Percentiles rank a stretch among this genome's conserved stretches.
phyloP scores from a whole-genome alignment of 106 monocot species.

The Agapanthus africanus region DNA sequence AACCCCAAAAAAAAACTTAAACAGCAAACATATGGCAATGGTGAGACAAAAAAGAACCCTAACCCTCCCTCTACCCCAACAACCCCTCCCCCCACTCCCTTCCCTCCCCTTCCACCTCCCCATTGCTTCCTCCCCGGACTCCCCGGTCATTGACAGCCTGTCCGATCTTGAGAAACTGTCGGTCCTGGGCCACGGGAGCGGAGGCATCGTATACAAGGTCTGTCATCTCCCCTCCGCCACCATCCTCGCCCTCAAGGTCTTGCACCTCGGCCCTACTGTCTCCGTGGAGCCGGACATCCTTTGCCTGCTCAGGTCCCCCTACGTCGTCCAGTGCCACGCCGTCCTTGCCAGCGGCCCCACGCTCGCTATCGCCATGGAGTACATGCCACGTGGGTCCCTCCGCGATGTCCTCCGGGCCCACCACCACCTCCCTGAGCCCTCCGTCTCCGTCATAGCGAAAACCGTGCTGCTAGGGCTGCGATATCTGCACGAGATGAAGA shows the following conservation, averaged over 20 bases:
- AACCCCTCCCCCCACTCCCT: neutral
- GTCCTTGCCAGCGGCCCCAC: neutral
- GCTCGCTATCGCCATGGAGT: slow-evolving; percentile 25
- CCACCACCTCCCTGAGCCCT: slow-evolving; percentile 7
- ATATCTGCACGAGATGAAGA: slow-evolving; percentile 17
- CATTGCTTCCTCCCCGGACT: neutral
- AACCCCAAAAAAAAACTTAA: neutral
- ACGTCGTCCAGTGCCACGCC: slow-evolving; percentile 19
- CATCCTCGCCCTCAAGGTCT: slow-evolving; percentile 27
- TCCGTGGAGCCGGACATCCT: slow-evolving; percentile 12
- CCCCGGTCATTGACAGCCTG: neutral
- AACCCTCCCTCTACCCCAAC: neutral
- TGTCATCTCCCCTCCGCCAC: slow-evolving; percentile 18
- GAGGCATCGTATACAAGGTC: slow-evolving; percentile 29
- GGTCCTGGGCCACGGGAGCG: slow-evolving; percentile 25
- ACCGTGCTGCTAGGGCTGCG: slow-evolving; percentile 20
- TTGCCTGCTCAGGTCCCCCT: slow-evolving; percentile 8
- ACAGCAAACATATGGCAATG: neutral
- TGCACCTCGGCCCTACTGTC: slow-evolving; percentile 1
- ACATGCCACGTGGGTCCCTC: slow-evolving; percentile 26
- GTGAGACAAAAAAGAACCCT: slow-evolving; percentile 20
- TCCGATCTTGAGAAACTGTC: slow-evolving; percentile 28
- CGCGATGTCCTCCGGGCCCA: slow-evolving; percentile 7
- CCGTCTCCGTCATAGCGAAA: slow-evolving; percentile 14
- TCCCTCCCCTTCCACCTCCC: neutral